Base-by-base conservation (phyloP, 2,329 filamentous ascomycete species). In the Coniochaeta ligniaria region DNA sequence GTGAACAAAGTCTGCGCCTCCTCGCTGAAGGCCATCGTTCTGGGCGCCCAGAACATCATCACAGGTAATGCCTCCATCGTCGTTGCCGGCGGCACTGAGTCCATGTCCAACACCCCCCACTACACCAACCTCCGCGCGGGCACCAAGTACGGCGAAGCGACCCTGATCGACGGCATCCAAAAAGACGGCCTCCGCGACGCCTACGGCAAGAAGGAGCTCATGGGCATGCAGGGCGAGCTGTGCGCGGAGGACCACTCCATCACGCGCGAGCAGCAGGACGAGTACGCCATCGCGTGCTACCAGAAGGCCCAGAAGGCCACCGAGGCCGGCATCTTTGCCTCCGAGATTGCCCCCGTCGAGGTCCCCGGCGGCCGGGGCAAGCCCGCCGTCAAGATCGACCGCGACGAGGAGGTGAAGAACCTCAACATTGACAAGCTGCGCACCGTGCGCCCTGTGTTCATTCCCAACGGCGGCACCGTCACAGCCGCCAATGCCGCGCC, bases 1-100 rank as follows among this genome's bases (percentile, higher is more conserved):
- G 86, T 99, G 72, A 99, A 99, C 88, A 99, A 99, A 82, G 95
- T 99, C 74, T 99, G 95, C 84, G 95, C 95, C 65, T 97, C 93
- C 11, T 88, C 89, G 52, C 81, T 97, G 74, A 99, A 99, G 83
- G 91, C 95, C 68, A 89, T 99, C 72, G 92, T 96, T 66, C 84
- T 99, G 63, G 95, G 90, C 68, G 91, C 94, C 58, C 95, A 98
- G 78, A 97, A 94, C 70, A 99, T 99, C 80, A 92, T 98, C 75
- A 96, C 93, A 59, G 94, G 95, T 68, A 96, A 92, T 73, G 94
- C 94, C 66, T 88, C 91, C 68, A 88, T 97, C 66, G 87, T 99
- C 66, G 92, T 99, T 62, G 95, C 93, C 66, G 95, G 93, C 72
- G 95, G 95, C 69, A 87, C 94, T 67, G 95, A 99, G 82, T 96